Conservation (phyloP, 495 filamentous ascomycete species). For the Penicillium arizonense region DNA sequence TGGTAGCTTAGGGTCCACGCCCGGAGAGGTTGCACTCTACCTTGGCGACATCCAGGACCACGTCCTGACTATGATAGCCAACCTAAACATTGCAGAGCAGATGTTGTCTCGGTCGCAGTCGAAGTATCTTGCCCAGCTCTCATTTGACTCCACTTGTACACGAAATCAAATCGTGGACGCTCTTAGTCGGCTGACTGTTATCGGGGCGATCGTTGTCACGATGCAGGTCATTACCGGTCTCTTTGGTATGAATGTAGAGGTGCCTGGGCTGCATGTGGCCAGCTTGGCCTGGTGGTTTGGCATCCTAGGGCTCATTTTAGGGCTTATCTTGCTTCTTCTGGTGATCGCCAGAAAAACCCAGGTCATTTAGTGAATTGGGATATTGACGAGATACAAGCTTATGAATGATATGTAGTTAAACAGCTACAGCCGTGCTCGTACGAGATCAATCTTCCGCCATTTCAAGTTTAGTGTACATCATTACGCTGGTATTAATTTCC, state of each 20-base stretch:
- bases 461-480: no score
- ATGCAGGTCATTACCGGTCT: slow-evolving; percentile 85
- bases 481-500: no score
- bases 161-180: slow-evolving; percentile 71
- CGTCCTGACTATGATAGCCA: slow-evolving; percentile 93
- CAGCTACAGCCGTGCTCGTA: no score
- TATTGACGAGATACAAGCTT: no score
- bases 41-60: slow-evolving; percentile 93
- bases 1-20: slow-evolving; percentile 79
- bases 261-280: slow-evolving; percentile 58
- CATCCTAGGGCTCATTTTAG: slow-evolving; percentile 60
- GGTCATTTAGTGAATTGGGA: background rate
- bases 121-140: slow-evolving; percentile 87
- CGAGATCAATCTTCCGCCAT: no score
- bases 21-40: slow-evolving; percentile 85
- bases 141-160: slow-evolving; percentile 75
- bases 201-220: slow-evolving; percentile 84
- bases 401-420: no score
- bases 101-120: slow-evolving; percentile 84
- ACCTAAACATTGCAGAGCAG: slow-evolving; percentile 86
- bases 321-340: slow-evolving; percentile 11
- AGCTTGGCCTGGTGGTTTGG: slow-evolving; percentile 67
- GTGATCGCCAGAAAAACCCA: slow-evolving; percentile 7
- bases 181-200: slow-evolving; percentile 80
- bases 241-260: slow-evolving; percentile 91